Evolutionary conservation across 1,139 yeast species (phyloP), one percentile per base, ranked within the genome.

Genomic region (Sugiyamaella japonica): DNA sequence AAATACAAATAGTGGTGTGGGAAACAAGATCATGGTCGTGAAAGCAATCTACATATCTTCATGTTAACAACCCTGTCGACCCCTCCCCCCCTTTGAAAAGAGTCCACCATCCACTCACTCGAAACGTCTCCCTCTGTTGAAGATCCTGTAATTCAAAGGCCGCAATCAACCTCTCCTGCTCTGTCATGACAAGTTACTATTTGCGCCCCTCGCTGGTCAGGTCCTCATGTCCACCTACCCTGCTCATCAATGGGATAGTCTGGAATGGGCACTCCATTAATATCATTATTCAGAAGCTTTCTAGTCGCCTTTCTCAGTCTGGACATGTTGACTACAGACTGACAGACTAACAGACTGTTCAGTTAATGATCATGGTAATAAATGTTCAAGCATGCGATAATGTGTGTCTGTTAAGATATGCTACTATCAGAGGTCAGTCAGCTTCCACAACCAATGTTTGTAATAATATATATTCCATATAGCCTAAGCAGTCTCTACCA

Each of bases 401-500:
- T 20, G 6, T 20, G 6, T 20, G 25, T 6, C 5, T 20, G 6
- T 20, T 20, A 20, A 20, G 25, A 20, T 20, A 20, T 20, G 25
- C 25, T n/a, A 34, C 38, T n/a, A n/a, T 34, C 38, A n/a, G 13
- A n/a, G 38, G 15, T 34, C n/a, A n/a, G n/a, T n/a, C n/a, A n/a
- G n/a, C n/a, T n/a, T n/a, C n/a, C n/a, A n/a, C n/a, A n/a, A n/a
- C n/a, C n/a, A 12, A 28, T 20, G 40, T 37, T 29, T 29, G n/a
- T 25, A 17, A 8, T 15, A 20, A 6, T 45, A 9, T 15, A 7
- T 29, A 41, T 17, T 25, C 16, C 20, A 17, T 13, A 25, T 25
- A 25, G 16, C 29, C 17, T 36, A 48, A 23, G 38, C 44, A 23
- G 81, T 61, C 56, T 74, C 76, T 47, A 84, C 70, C 57, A 80